These are phyloP conservation scores for Hericium alpestre DNA, from an alignment of 768 basidiomycete species.

Conservation along the genomic window DNA sequence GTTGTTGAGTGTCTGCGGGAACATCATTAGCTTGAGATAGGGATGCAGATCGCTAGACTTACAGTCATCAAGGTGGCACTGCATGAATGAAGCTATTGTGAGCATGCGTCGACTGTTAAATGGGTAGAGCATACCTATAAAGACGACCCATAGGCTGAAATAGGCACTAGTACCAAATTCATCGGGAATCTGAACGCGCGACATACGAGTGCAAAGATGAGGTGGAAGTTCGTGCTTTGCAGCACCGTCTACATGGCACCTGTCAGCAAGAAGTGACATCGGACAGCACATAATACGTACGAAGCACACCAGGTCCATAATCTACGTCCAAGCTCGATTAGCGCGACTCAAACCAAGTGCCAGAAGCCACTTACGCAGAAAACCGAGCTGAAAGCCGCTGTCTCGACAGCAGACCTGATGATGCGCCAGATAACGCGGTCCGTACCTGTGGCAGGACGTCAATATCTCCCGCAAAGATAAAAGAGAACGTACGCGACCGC, in stretches of 20 bases:
- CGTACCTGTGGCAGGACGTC: slow-evolving; percentile 8
- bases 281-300: neutral
- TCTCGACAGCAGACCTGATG: slow-evolving; percentile 21
- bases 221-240: slow-evolving; percentile 20
- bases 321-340: neutral
- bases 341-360: neutral
- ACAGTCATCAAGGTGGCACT: neutral
- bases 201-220: slow-evolving; percentile 24
- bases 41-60: neutral
- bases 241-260: neutral
- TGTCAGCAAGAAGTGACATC: neutral
- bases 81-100: neutral
- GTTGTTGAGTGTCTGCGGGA: neutral
- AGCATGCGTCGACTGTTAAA: no score
- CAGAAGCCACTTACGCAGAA: slow-evolving; percentile 20
- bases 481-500: neutral
- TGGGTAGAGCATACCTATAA: neutral
- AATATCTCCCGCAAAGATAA: neutral
- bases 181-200: neutral
- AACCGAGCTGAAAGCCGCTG: slow-evolving; percentile 21
- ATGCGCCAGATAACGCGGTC: slow-evolving; percentile 21
- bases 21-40: neutral
- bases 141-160: neutral
- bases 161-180: neutral
- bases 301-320: neutral